Conservation (phyloP, 2,329 filamentous ascomycete genomes). For the Endoconidiophora laricicola region DNA sequence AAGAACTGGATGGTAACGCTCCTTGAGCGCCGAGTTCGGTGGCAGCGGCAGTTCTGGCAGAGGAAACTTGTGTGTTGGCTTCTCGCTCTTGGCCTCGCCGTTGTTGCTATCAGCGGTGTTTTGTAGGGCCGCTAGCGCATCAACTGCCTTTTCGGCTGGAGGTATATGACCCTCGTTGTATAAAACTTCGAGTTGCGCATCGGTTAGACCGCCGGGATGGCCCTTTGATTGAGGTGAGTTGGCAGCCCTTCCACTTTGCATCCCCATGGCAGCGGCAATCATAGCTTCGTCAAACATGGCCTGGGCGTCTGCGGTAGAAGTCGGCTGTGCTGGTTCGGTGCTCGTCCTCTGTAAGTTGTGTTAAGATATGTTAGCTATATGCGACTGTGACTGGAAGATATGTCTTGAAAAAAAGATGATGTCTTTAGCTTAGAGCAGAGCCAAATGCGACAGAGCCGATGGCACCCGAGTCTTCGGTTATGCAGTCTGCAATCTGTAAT, state of each 20-base stretch:
- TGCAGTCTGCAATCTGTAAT: no score
- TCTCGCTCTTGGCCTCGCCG: slow-evolving; percentile 15
- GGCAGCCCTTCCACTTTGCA: no score
- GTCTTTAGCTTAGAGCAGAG: no score
- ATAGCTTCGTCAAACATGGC: slow-evolving; percentile 13
- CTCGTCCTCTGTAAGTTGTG: neutral
- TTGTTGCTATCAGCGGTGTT: slow-evolving; percentile 13
- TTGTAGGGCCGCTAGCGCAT: slow-evolving; percentile 11
- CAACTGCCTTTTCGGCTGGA: slow-evolving; percentile 15
- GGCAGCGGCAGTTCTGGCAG: slow-evolving; percentile 52
- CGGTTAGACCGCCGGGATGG: slow-evolving; percentile 22
- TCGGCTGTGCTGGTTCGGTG: neutral
- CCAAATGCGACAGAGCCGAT: no score
- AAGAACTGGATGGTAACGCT: slow-evolving; percentile 73
- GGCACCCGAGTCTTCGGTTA: no score
- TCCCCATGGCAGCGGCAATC: slow-evolving; percentile 9
- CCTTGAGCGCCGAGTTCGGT: slow-evolving; percentile 46
- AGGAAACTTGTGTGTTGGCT: slow-evolving; percentile 59
- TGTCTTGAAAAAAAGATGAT: no score
- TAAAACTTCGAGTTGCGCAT: slow-evolving; percentile 28
- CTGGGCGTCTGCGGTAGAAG: slow-evolving; percentile 3
- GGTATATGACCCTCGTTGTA: slow-evolving; percentile 27
- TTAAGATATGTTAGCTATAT: no score
- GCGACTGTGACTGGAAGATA: no score
- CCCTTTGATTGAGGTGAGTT: neutral